A percentile compares a stretch with the other conserved stretches of the same genome.
Conservation (phyloP, 768 basidiomycete species). For the Daedaleopsis sinensis region DNA sequence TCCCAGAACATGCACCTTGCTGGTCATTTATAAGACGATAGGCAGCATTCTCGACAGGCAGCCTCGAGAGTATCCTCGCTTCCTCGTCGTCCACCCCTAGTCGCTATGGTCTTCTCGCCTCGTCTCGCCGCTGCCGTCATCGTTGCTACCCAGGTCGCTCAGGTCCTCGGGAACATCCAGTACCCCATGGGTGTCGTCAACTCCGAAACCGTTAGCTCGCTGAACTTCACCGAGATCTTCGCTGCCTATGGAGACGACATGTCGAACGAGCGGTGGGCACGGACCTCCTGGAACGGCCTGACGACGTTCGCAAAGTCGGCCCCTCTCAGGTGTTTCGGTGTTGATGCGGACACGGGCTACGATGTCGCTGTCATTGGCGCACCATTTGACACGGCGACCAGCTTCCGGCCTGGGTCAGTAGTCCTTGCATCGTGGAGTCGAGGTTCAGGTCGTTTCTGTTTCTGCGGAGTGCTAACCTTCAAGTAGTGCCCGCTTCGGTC, state of each 20-base stretch:
- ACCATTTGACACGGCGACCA: constrained; percentile 37
- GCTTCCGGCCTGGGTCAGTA: constrained; percentile 34
- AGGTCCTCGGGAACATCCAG: constrained; percentile 8
- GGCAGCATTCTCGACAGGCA: background rate
- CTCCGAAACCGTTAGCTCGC: constrained; percentile 2
- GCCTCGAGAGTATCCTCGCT: background rate
- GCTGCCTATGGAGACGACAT: constrained; percentile 9
- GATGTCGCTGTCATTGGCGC: constrained; percentile 36
- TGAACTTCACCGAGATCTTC: constrained; percentile 21
- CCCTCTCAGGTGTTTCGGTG: constrained; percentile 34
- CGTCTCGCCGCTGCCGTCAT: constrained; percentile 7
- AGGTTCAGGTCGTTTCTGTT: background rate
- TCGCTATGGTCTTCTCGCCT: constrained; percentile 14
- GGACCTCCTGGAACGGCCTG: constrained; percentile 31
- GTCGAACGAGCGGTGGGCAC: constrained; percentile 17
- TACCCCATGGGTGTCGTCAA: constrained; percentile 17
- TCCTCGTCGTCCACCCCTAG: background rate
- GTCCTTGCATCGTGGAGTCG: too few species aligned
- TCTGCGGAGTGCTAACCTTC: background rate
- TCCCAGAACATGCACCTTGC: background rate
- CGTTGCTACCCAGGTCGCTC: constrained; percentile 8
- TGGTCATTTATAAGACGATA: constrained; percentile 5
- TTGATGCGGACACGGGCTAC: constrained; percentile 24
- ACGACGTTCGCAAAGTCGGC: constrained; percentile 30
- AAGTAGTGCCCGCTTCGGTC: constrained; percentile 34